A percentile compares a stretch with the other conserved stretches of the same genome.
Conservation (phyloP, 805 yeast genomes). For the Phaffomyces antillensis region DNA sequence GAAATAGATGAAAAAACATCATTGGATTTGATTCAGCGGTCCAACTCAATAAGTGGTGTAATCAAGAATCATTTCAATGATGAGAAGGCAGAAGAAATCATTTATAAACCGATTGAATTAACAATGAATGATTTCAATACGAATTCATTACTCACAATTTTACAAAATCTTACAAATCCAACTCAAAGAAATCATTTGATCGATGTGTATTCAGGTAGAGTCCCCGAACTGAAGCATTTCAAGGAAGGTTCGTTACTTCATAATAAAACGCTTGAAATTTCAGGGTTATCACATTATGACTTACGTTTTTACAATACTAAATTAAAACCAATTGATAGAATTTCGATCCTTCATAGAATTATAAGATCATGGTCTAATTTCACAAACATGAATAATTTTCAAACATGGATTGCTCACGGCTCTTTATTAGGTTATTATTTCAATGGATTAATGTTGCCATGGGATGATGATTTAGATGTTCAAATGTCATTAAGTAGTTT, state of each 20-base stretch:
- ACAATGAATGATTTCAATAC: conserved; percentile 11
- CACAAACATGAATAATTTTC: conserved; percentile 6
- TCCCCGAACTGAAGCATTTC: conserved; percentile 16
- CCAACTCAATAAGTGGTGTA: conserved; percentile 1
- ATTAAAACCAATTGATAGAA: conserved; percentile 14
- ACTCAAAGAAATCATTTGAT: conserved; percentile 1
- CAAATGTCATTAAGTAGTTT: conserved; percentile 39
- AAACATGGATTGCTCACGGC: conserved; percentile 62
- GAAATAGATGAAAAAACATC: conserved; percentile 1
- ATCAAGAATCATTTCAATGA: conserved; percentile 2
- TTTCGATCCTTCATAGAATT: conserved; percentile 19
- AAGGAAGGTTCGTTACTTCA: conserved; percentile 19
- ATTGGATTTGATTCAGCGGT: background rate
- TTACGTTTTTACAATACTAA: conserved; percentile 15
- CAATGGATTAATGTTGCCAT: conserved; percentile 55
- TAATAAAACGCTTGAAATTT: conserved; percentile 4
- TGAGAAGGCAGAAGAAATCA: background rate
- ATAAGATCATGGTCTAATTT: conserved; percentile 21
- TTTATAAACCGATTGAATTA: conserved; percentile 5
- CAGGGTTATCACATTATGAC: conserved; percentile 23
- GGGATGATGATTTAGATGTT: conserved; percentile 65
- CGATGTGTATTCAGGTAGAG: background rate
- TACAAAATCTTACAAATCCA: background rate
- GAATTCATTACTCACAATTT: too few species aligned
- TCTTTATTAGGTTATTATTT: conserved; percentile 57